Percentiles rank a stretch among this genome's conserved stretches.
Evolutionary conservation across 2,329 filamentous ascomycete genomes (phyloP).

Genomic region (Fusarium sororula): DNA sequence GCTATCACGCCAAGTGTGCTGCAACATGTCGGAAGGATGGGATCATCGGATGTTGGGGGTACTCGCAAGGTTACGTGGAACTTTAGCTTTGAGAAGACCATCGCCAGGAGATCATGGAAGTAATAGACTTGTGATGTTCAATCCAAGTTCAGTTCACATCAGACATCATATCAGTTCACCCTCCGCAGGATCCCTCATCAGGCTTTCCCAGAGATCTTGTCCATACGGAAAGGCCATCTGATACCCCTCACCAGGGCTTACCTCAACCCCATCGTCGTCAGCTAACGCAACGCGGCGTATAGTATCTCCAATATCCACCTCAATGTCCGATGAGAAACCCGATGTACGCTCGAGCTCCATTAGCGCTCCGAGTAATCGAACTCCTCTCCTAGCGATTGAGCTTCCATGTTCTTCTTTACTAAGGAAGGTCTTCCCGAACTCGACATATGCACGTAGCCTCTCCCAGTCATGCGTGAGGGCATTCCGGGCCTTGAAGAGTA

Average conservation of each 20-base stretch:
- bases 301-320: neutral
- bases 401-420: neutral
- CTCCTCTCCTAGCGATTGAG: neutral
- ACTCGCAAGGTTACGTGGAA: constrained; percentile 44
- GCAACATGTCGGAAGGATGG: constrained; percentile 46
- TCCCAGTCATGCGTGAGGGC: neutral
- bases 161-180: neutral
- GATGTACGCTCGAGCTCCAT: neutral
- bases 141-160: neutral
- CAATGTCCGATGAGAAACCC: neutral
- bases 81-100: constrained; percentile 43
- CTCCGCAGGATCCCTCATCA: neutral
- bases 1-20: constrained; percentile 46
- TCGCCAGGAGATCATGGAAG: neutral
- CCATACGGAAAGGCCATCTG: constrained; percentile 1
- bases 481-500: neutral
- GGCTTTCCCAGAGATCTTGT: neutral
- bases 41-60: constrained; percentile 37
- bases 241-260: neutral
- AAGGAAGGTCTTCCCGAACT: neutral
- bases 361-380: neutral
- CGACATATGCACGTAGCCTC: neutral
- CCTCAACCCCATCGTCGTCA: neutral
- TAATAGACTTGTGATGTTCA: neutral
- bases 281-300: neutral